Evolutionary conservation across 768 basidiomycete species (phyloP).

Genomic region (Rubroboletus pulcherrimus): DNA sequence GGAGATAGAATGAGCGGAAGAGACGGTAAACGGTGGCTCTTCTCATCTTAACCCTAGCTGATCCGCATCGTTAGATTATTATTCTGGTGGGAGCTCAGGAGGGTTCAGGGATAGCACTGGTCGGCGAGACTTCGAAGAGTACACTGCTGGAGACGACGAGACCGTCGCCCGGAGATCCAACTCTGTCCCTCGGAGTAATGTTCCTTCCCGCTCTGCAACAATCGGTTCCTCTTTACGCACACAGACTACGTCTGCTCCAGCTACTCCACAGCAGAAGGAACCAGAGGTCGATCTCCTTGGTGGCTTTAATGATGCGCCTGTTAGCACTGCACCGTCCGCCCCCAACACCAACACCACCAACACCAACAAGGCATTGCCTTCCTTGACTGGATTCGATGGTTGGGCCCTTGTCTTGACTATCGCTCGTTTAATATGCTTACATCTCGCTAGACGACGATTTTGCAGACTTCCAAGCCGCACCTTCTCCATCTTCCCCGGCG

Average conservation of each 20-base stretch:
- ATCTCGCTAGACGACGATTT: slow-evolving; percentile 71
- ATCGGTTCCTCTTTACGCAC: slow-evolving; percentile 39
- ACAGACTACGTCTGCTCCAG: slow-evolving; percentile 26
- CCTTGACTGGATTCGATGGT: slow-evolving; percentile 29
- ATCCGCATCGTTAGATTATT: slow-evolving; percentile 30
- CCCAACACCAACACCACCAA: slow-evolving; percentile 12
- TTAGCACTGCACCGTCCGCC: slow-evolving; percentile 19
- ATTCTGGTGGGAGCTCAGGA: slow-evolving; percentile 44
- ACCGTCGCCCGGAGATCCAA: slow-evolving; percentile 37
- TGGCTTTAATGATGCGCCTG: slow-evolving; percentile 61
- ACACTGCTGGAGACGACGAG: slow-evolving; percentile 96
- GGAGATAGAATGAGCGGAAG: slow-evolving; percentile 40
- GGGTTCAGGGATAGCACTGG: slow-evolving; percentile 59
- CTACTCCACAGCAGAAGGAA: slow-evolving; percentile 40
- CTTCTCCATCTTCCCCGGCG: slow-evolving; percentile 38
- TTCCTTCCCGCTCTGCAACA: slow-evolving; percentile 29
- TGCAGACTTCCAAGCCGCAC: slow-evolving; percentile 79
- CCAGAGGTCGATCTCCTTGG: slow-evolving; percentile 73
- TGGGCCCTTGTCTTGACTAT: background rate
- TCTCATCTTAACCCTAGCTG: slow-evolving; percentile 3
- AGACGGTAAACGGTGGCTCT: slow-evolving; percentile 33
- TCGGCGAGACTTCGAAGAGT: slow-evolving; percentile 79
- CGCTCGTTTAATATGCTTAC: slow-evolving; percentile 2
- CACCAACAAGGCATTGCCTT: slow-evolving; percentile 32
- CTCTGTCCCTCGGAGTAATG: slow-evolving; percentile 33